Conservation (phyloP, 2,329 filamentous ascomycete genomes). For the Apiospora koreana region DNA sequence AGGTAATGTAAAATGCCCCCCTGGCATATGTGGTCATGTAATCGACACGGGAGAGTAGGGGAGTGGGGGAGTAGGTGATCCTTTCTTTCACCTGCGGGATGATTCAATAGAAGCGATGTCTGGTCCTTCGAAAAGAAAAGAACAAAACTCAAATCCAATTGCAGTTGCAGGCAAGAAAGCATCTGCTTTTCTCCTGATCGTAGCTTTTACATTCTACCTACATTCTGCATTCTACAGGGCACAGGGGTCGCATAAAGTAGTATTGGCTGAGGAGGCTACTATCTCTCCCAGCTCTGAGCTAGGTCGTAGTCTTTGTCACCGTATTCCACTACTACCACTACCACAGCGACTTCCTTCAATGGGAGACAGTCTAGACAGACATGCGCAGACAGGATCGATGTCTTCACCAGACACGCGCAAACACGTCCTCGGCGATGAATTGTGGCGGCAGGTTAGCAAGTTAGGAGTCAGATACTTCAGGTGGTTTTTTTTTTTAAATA, state of each 20-base stretch:
- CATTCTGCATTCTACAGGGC: no score
- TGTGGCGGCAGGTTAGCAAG: not conserved
- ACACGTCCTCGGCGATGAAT: no score
- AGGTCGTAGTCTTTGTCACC: not conserved
- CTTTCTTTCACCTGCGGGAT: not conserved
- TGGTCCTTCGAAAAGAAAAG: conserved; percentile 2
- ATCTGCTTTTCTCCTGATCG: not conserved
- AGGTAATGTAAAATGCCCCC: not conserved
- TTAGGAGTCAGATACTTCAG: not conserved
- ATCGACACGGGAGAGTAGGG: not conserved
- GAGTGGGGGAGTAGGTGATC: not conserved
- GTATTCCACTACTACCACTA: not conserved
- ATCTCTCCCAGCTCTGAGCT: not conserved
- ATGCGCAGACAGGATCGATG: not conserved
- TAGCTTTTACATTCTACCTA: not conserved
- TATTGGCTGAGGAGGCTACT: not conserved
- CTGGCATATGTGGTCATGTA: not conserved
- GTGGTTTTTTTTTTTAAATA: not conserved
- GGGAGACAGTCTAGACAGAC: not conserved
- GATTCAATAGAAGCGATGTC: not conserved
- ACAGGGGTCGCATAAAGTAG: conserved; percentile 4
- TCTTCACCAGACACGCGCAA: not conserved
- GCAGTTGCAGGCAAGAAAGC: not conserved
- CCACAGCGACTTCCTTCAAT: not conserved
- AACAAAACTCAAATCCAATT: conserved; percentile 1